These are phyloP conservation scores for Phytophthora pistaciae DNA, from an alignment of 352 stramenopile genomes.

Conservation along the genomic window DNA sequence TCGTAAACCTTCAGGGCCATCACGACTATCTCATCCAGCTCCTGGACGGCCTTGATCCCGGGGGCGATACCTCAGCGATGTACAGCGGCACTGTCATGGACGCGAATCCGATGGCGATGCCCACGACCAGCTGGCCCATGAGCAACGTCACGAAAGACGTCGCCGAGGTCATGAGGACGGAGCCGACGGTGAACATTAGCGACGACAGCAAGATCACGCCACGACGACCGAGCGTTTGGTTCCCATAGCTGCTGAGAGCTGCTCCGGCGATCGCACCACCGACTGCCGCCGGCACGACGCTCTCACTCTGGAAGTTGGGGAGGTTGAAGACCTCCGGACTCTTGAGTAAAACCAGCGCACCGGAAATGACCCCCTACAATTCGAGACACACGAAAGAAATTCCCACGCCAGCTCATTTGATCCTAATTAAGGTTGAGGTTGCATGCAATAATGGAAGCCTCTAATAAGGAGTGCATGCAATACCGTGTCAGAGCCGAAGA, in stretches of 20 bases:
- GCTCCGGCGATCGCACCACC: slow-evolving; percentile 77
- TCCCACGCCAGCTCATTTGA: background rate
- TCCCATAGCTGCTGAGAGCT: slow-evolving; percentile 72
- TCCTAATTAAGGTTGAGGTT: background rate
- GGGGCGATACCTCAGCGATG: slow-evolving; percentile 80
- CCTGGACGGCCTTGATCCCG: too few species aligned
- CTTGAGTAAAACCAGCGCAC: slow-evolving; percentile 76
- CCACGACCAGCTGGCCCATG: slow-evolving; percentile 66
- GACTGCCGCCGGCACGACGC: slow-evolving; percentile 78
- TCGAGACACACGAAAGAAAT: background rate
- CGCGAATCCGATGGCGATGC: slow-evolving; percentile 74
- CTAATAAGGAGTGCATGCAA: background rate
- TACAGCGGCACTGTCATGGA: slow-evolving; percentile 88
- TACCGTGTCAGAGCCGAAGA: slow-evolving; percentile 87
- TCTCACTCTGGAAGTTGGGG: slow-evolving; percentile 65
- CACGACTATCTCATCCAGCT: too few species aligned
- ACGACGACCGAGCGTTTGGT: slow-evolving; percentile 58
- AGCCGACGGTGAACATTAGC: slow-evolving; percentile 67
- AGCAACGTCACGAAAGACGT: slow-evolving; percentile 58
- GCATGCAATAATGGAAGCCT: too few species aligned
- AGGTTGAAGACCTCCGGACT: slow-evolving; percentile 68
- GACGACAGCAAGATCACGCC: slow-evolving; percentile 78
- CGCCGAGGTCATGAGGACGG: slow-evolving; percentile 64
- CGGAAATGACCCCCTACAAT: slow-evolving; percentile 74
- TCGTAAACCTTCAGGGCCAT: too few species aligned